phyloP scores from a whole-genome alignment of 257 asterid species.

The Oldenlandia corymbosa region DNA sequence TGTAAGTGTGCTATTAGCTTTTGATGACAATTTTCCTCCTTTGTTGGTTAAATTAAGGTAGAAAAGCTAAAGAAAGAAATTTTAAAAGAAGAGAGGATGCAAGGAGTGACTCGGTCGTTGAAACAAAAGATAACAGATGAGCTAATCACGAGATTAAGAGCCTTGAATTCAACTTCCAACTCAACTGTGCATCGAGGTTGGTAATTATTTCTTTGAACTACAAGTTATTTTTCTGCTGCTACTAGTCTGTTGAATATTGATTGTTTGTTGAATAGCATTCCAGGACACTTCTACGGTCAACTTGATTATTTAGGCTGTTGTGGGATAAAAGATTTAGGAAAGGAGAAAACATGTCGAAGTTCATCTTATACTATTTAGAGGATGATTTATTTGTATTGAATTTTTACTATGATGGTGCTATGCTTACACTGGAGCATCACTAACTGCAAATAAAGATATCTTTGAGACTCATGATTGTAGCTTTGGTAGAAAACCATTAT shows the following conservation, averaged over 20 bases:
- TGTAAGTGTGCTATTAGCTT: neutral
- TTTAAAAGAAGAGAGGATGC: slow-evolving; percentile 39
- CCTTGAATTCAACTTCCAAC: slow-evolving; percentile 48
- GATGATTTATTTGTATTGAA: too few relatives aligned
- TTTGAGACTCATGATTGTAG: neutral
- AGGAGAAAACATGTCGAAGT: too few relatives aligned
- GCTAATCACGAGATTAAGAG: slow-evolving; percentile 47
- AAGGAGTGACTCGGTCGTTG: slow-evolving; percentile 52
- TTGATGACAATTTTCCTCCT: neutral
- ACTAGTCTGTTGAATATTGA: too few relatives aligned
- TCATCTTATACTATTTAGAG: too few relatives aligned
- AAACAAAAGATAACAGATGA: slow-evolving; percentile 57
- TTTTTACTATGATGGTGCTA: too few relatives aligned
- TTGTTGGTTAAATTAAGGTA: slow-evolving; percentile 41
- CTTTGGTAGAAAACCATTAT: neutral
- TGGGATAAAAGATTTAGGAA: too few relatives aligned
- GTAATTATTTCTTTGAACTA: slow-evolving; percentile 17
- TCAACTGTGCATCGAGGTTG: slow-evolving; percentile 54
- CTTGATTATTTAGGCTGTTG: too few relatives aligned
- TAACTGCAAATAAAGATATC: too few relatives aligned
- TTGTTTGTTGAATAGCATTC: too few relatives aligned
- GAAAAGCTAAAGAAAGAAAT: slow-evolving; percentile 37
- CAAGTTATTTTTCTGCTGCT: neutral
- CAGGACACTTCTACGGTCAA: too few relatives aligned
- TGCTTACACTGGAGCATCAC: too few relatives aligned